phyloP scores from a whole-genome alignment of 768 basidiomycete genomes.

The Xerocomellus dryophilus region DNA sequence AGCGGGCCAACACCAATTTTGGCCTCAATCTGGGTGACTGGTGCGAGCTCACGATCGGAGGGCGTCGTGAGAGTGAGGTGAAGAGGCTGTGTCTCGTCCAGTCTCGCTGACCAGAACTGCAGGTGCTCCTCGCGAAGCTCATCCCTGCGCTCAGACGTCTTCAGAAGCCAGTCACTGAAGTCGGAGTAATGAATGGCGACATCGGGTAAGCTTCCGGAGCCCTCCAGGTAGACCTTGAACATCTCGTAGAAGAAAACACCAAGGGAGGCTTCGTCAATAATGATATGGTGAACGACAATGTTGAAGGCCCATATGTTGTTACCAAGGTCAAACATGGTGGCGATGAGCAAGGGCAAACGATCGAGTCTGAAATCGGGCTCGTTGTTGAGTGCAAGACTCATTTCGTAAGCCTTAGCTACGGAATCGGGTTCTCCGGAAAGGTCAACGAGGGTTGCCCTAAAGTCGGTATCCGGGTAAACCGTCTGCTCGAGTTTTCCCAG shows the following conservation, averaged over 20 bases:
- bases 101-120: constrained; percentile 24
- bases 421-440: constrained; percentile 28
- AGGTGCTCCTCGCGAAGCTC: constrained; percentile 26
- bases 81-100: constrained; percentile 16
- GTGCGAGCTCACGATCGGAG: constrained; percentile 26
- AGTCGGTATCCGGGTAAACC: constrained; percentile 27
- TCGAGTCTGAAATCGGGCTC: constrained; percentile 27
- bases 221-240: constrained; percentile 28
- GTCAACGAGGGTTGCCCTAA: constrained; percentile 24
- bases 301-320: constrained; percentile 26
- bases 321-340: constrained; percentile 27
- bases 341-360: constrained; percentile 23
- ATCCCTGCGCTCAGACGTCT: constrained; percentile 27
- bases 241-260: constrained; percentile 32
- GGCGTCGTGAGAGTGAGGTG: constrained; percentile 27
- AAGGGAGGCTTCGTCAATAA: constrained; percentile 30
- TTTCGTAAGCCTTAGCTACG: constrained; percentile 28
- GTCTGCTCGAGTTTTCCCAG: constrained; percentile 30
- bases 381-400: constrained; percentile 25
- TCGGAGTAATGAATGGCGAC: constrained; percentile 21
- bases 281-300: constrained; percentile 31
- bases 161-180: constrained; percentile 25
- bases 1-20: constrained; percentile 18
- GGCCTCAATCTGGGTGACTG: constrained; percentile 29
- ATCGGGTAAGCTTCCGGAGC: constrained; percentile 25